These are phyloP conservation scores for Triticum aestivum DNA, from an alignment of 176 grass and related monocot genomes.

Conservation along the genomic window DNA sequence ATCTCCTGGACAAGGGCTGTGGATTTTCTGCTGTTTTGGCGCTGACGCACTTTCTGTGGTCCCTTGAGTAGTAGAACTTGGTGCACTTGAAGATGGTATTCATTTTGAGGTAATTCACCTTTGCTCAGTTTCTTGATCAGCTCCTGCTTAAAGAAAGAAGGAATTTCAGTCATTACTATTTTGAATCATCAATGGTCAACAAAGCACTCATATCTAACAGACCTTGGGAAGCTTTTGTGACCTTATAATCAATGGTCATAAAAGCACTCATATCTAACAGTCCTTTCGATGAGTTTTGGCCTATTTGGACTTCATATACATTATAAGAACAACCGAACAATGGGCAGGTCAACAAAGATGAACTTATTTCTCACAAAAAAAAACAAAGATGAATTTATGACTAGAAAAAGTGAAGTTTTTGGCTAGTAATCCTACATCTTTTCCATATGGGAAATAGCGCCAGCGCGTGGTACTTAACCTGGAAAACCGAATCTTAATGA, in stretches of 20 bases:
- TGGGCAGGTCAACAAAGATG: not conserved
- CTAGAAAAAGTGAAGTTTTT: constrained; percentile 4
- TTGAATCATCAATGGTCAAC: too few relatives aligned
- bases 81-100: too few relatives aligned
- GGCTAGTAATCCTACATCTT: constrained; percentile 44
- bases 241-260: not conserved
- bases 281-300: not conserved
- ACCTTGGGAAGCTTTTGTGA: too few relatives aligned
- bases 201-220: too few relatives aligned
- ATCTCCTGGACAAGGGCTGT: constrained; percentile 63
- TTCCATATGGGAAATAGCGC: constrained; percentile 97
- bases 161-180: too few relatives aligned
- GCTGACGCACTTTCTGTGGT: too few relatives aligned
- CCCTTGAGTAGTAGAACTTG: too few relatives aligned
- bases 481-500: too few relatives aligned
- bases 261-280: not conserved
- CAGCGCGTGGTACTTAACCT: constrained; percentile 11
- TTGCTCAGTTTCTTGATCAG: too few relatives aligned
- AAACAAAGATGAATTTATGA: not conserved
- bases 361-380: not conserved
- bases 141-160: too few relatives aligned
- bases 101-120: too few relatives aligned
- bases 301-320: not conserved
- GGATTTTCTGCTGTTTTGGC: not conserved
- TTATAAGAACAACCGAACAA: not conserved